A percentile compares a stretch with the other conserved stretches of the same genome.
Conservation (phyloP, 2,329 filamentous ascomycete species). For the Alternaria tenuissima region DNA sequence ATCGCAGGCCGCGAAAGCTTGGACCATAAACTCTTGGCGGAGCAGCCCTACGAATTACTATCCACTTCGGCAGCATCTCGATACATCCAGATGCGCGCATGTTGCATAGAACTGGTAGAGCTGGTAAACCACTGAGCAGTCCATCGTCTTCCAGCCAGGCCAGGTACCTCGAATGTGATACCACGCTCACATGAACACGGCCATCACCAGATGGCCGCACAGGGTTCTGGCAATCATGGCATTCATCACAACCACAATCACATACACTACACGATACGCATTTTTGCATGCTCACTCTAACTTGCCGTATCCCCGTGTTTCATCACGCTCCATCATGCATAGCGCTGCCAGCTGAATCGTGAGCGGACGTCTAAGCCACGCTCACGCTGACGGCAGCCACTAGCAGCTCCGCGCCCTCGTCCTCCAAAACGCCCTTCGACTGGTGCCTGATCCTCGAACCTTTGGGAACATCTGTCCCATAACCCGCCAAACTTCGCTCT, state of each 20-base stretch:
- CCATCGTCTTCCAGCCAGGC: not conserved
- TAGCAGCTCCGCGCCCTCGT: conserved; percentile 20
- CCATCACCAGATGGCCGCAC: conserved; percentile 24
- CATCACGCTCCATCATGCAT: conserved; percentile 25
- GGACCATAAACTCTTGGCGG: conserved; percentile 7
- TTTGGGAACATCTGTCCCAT: conserved; percentile 30
- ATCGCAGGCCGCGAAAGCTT: conserved; percentile 15
- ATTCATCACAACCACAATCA: not conserved
- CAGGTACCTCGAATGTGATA: not conserved
- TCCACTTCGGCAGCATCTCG: not conserved
- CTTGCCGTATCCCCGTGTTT: conserved; percentile 19
- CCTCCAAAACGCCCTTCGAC: conserved; percentile 24
- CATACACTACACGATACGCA: not conserved
- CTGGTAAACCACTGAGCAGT: not conserved
- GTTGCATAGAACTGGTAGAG: not conserved
- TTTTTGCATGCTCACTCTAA: not conserved
- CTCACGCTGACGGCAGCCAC: conserved; percentile 29
- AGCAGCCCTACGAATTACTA: conserved; percentile 7
- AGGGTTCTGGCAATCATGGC: not conserved
- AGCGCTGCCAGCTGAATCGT: conserved; percentile 26
- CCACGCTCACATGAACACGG: not conserved
- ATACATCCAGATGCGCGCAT: not conserved
- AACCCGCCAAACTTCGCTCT: conserved; percentile 27
- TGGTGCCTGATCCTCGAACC: conserved; percentile 44
- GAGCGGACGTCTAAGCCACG: conserved; percentile 41